These are phyloP conservation scores for Yamadazyma diospyri DNA, from an alignment of 1,139 yeast species.

Conservation along the genomic window DNA sequence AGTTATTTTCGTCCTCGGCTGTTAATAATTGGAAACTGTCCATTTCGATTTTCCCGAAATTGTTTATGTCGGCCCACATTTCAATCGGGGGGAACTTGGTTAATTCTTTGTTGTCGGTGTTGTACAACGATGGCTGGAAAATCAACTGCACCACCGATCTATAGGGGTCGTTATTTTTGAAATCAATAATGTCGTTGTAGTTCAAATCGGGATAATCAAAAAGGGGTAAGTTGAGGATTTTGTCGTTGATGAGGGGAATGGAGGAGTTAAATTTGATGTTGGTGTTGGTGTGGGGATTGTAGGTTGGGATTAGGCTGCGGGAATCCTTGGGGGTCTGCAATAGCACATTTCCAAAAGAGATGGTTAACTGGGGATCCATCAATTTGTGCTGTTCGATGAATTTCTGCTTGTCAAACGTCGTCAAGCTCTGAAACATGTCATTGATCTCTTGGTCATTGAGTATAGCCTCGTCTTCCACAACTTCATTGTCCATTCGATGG, in stretches of 20 bases:
- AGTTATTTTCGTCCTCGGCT: slow-evolving; percentile 46
- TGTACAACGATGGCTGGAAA: slow-evolving; percentile 45
- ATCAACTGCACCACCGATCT: slow-evolving; percentile 42
- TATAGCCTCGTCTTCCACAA: not conserved
- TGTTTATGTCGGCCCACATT: slow-evolving; percentile 48
- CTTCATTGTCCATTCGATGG: not conserved
- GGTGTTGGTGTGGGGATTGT: slow-evolving; percentile 4
- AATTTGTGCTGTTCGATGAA: slow-evolving; percentile 10
- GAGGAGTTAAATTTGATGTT: slow-evolving; percentile 36
- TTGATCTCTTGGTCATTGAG: slow-evolving; percentile 13
- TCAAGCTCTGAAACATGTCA: slow-evolving; percentile 14
- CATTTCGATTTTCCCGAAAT: slow-evolving; percentile 34
- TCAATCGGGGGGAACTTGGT: slow-evolving; percentile 50
- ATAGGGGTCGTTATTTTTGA: slow-evolving; percentile 30
- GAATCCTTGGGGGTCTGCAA: slow-evolving; percentile 16
- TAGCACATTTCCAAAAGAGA: slow-evolving; percentile 36
- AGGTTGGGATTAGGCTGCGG: slow-evolving; percentile 9
- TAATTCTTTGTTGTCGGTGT: slow-evolving; percentile 14
- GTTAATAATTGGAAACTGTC: slow-evolving; percentile 41
- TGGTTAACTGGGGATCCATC: slow-evolving; percentile 30
- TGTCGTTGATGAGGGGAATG: slow-evolving; percentile 38
- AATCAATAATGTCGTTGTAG: slow-evolving; percentile 19
- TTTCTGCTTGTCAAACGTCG: slow-evolving; percentile 1
- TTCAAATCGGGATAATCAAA: slow-evolving; percentile 19
- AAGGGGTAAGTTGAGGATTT: slow-evolving; percentile 33